Base-by-base conservation (phyloP, 2,329 filamentous ascomycete genomes). In the Exophiala lecanii-corni region DNA sequence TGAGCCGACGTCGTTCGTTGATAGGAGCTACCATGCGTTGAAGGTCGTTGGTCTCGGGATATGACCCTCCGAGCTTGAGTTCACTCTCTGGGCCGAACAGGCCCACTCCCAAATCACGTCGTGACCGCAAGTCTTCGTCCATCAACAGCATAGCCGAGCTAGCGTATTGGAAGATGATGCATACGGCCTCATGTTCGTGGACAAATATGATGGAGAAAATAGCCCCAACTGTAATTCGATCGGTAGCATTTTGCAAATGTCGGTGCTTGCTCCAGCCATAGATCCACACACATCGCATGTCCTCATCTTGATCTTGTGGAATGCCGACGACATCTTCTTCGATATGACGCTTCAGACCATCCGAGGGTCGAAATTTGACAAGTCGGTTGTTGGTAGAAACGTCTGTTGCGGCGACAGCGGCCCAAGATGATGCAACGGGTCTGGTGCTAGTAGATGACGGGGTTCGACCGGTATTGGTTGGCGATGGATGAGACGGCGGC, bases 1-100 rank as follows among this genome's bases (percentile, higher is more conserved):
- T 68, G 32, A 69, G 57, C 38, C 66, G 64, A 16, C 66, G 64
- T 21, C 66, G 60, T 45, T 68, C 65, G 32, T 62, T 59, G 38
- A 55, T 49, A 2, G 59, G 60, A 41, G 56, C 49, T 25, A 57
- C 57, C 65, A 68, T 67, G 20, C 58, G 58, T 30, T 54, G 55
- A 36, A 63, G 51, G 5, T 62, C 60, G 6, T 60, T 58, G 33
- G 60, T 59, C 59, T 62, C 63, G 21, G 58, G 57, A 36, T 62
- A 57, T 16, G 61, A 47, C 37, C 59, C 55, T 5, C 59, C 59
- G 32, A 56, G 38, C 18, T 58, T 56, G 31, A 66, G 53, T 15
- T 46, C 48, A 42, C 57, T 62, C 9, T 55, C 59, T 1, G 40
- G 41, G 28, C 65, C 66, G 51, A 66, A 62, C 39, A 63, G 51